Conservation (phyloP, 2,329 filamentous ascomycete genomes). For the Beauveria sp. region DNA sequence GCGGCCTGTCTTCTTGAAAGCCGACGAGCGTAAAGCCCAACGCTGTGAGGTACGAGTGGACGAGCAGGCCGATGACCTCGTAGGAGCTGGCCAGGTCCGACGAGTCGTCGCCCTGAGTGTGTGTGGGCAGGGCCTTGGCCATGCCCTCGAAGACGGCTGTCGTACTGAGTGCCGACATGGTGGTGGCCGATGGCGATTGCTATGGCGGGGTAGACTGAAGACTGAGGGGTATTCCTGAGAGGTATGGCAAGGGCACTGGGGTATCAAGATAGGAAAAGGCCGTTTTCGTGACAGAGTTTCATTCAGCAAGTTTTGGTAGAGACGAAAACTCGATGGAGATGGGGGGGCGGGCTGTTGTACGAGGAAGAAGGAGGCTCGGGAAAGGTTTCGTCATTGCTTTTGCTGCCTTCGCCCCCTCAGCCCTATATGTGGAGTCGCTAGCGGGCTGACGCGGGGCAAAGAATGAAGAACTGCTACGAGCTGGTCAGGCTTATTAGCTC, state of each 20-base stretch:
- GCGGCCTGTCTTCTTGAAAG: slow-evolving; percentile 72
- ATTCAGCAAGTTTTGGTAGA: not conserved
- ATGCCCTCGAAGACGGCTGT: slow-evolving; percentile 44
- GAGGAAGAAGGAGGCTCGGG: not conserved
- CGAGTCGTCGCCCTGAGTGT: slow-evolving; percentile 42
- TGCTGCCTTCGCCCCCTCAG: slow-evolving; percentile 11
- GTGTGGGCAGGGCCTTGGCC: slow-evolving; percentile 52
- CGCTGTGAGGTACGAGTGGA: slow-evolving; percentile 74
- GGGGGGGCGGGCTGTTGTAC: not conserved
- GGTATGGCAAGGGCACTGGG: too few relatives aligned
- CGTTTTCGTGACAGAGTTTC: not conserved
- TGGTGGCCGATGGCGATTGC: not conserved
- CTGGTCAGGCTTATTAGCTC: too few relatives aligned
- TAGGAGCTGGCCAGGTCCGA: slow-evolving; percentile 62
- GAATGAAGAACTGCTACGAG: too few relatives aligned
- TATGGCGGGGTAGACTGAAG: not conserved
- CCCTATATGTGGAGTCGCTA: slow-evolving; percentile 15
- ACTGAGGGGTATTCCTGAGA: not conserved
- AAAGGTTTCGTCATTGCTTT: not conserved
- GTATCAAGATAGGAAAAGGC: not conserved
- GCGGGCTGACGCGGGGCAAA: not conserved
- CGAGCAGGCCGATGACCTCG: slow-evolving; percentile 76
- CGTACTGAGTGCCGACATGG: slow-evolving; percentile 19
- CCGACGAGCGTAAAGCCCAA: slow-evolving; percentile 76
- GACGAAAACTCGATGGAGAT: not conserved